Evolutionary conservation across 176 grass and related monocot species (phyloP), one percentile per base, ranked within the genome.

Genomic region (Oryza meyeriana): DNA sequence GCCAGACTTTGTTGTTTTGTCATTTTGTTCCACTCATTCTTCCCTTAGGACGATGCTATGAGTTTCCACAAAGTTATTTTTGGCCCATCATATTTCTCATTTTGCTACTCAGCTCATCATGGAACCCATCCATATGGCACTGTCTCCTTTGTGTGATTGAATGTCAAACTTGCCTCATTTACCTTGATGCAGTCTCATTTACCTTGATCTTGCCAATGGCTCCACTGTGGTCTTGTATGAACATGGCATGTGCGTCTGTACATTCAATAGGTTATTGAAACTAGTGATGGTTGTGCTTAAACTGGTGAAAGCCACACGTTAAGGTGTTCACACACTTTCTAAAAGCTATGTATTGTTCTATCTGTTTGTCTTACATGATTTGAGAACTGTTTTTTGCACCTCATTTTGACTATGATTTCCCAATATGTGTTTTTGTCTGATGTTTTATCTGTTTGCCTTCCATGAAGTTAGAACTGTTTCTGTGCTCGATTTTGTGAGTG

Each of bases 161-260:
- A 25, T 59, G 55, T 5, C 58, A 26, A 63, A 16, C 35, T 77
- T 78, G 38, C 26, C 17, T 42, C 61, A 33, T 71, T 66, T 81
- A 1, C 3, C 3, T 81, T 69, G 18, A 69, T 45, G n/a, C n/a
- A n/a, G n/a, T n/a, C 17, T 42, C 61, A 33, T 71, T 66, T 81
- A 1, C 3, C 3, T 81, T 69, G 18, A 69, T 45, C 3, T 16
- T 39, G 44, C 45, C 71, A 57, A 59, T 66, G 30, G 12, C n/a
- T 28, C 44, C 10, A 41, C 34, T 44, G 5, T 5, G 2, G 66
- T n/a, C 32, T 55, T 70, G 41, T 45, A 33, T 10, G 29, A 67
- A n/a, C 77, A 79, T 79, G n/a, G 12, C 64, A 28, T 69, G 78
- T 68, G 22, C 61, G 52, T 68, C 31, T 80, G 78, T 69, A 27